A percentile compares a stretch with the other conserved stretches of the same genome.
Evolutionary conservation across 208 protist genomes (phyloP).

Genomic region (Crithidia thermophila): DNA sequence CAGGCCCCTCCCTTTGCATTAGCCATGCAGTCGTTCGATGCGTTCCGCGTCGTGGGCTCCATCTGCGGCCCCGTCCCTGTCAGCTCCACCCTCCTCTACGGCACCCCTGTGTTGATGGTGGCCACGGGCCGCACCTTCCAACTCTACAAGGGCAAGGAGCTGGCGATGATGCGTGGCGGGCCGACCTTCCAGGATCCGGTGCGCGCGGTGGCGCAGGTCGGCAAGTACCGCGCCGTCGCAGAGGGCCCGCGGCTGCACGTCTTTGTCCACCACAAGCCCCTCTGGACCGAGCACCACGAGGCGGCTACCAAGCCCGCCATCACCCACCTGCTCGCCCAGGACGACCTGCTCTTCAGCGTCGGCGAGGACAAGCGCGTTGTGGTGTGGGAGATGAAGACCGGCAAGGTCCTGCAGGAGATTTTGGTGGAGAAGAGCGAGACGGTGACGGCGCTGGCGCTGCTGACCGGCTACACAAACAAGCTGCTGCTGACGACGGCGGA

Average conservation of each 20-base stretch:
- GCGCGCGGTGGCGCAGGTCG: constrained; percentile 71
- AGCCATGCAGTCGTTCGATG: constrained; percentile 71
- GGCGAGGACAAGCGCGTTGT: constrained; percentile 77
- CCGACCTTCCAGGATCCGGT: constrained; percentile 65
- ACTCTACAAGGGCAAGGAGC: constrained; percentile 83
- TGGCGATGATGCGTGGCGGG: constrained; percentile 82
- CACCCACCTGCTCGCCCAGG: constrained; percentile 62
- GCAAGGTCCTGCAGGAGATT: constrained; percentile 65
- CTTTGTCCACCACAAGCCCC: constrained; percentile 80
- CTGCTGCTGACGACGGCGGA: constrained; percentile 78
- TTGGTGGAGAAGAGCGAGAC: constrained; percentile 62
- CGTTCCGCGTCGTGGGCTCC: constrained; percentile 85
- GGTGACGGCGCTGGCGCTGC: constrained; percentile 52
- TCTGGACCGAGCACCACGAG: constrained; percentile 69
- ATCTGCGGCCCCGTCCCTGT: constrained; percentile 76
- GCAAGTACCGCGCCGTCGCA: constrained; percentile 79
- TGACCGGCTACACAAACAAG: constrained; percentile 86
- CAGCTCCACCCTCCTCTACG: constrained; percentile 76
- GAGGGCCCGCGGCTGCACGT: constrained; percentile 80
- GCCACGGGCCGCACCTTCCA: constrained; percentile 83
- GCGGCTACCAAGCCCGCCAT: constrained; percentile 54
- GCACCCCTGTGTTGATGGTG: constrained; percentile 78
- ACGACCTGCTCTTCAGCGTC: constrained; percentile 82
- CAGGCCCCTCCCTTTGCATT: constrained; percentile 1
- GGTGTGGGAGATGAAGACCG: constrained; percentile 70